Conservation (phyloP, 352 stramenopile genomes). For the Pythium biforme region DNA sequence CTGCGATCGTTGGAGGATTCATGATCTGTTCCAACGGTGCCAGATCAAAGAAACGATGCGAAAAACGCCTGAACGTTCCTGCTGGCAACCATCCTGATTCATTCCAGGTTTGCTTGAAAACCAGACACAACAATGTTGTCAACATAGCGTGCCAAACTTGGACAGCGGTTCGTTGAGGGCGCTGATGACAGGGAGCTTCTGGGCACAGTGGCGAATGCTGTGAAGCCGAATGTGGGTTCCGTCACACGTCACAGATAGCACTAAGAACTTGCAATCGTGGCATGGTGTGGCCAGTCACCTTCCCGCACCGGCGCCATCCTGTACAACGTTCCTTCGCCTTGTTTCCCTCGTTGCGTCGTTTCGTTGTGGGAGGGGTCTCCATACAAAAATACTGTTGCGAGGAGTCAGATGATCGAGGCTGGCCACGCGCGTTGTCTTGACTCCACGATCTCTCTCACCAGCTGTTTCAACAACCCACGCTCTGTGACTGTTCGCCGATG, state of each 20-base stretch:
- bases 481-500: neutral
- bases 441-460: neutral
- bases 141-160: neutral
- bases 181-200: neutral
- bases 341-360: slow-evolving; percentile 1
- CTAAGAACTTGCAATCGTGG: neutral
- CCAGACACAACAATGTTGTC: neutral
- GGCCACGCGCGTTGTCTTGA: neutral
- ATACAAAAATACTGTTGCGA: neutral
- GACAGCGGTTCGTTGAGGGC: neutral
- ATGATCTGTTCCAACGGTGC: too few relatives aligned
- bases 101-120: neutral
- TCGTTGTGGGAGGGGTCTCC: neutral
- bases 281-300: slow-evolving; percentile 5
- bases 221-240: neutral
- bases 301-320: neutral
- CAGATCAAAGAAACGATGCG: neutral
- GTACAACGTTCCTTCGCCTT: neutral
- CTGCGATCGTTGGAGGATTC: neutral
- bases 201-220: neutral
- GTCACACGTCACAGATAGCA: slow-evolving; percentile 7
- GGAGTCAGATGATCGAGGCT: neutral
- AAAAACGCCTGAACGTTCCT: neutral
- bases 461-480: neutral
- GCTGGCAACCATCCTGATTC: neutral